Percentiles rank a stretch among this genome's conserved stretches.
These are phyloP conservation scores for Epichloe gansuensis DNA, from an alignment of 2,329 filamentous ascomycete genomes.

Conservation along the genomic window DNA sequence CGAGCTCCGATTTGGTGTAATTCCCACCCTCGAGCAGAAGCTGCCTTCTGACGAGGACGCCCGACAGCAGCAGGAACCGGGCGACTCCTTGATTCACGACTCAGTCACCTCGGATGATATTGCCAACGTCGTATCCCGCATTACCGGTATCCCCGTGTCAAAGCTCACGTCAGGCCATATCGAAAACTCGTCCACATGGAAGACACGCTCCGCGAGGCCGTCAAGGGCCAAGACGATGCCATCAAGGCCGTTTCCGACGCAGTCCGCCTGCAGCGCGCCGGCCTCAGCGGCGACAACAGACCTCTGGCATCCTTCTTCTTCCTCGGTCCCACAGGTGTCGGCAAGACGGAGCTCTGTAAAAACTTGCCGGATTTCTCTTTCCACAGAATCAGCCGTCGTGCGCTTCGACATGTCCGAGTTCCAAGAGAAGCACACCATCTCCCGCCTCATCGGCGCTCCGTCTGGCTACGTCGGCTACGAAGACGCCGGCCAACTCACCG, in stretches of 20 bases:
- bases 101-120: constrained; percentile 95
- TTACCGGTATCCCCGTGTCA: constrained; percentile 83
- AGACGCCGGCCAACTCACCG: constrained; percentile 89
- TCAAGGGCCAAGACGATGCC: constrained; percentile 90
- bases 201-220: constrained; percentile 67
- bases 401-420: constrained; percentile 98
- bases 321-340: constrained; percentile 88
- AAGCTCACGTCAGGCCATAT: constrained; percentile 90
- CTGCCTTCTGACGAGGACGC: constrained; percentile 61
- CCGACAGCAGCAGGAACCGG: constrained; percentile 19
- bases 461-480: constrained; percentile 96
- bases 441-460: constrained; percentile 79
- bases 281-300: constrained; percentile 80
- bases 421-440: constrained; percentile 93
- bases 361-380: constrained; percentile 84
- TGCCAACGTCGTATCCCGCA: constrained; percentile 76
- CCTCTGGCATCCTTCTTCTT: constrained; percentile 96
- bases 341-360: constrained; percentile 97
- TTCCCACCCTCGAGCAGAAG: constrained; percentile 68
- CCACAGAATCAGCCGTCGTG: constrained; percentile 78
- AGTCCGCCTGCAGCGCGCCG: constrained; percentile 85
- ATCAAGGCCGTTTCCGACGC: constrained; percentile 84
- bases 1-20: constrained; percentile 78
- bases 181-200: constrained; percentile 93
- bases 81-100: constrained; percentile 68